Evolutionary conservation across 2,329 filamentous ascomycete species (phyloP), one percentile per base, ranked within the genome.

Genomic region (Aspergillus felis): DNA sequence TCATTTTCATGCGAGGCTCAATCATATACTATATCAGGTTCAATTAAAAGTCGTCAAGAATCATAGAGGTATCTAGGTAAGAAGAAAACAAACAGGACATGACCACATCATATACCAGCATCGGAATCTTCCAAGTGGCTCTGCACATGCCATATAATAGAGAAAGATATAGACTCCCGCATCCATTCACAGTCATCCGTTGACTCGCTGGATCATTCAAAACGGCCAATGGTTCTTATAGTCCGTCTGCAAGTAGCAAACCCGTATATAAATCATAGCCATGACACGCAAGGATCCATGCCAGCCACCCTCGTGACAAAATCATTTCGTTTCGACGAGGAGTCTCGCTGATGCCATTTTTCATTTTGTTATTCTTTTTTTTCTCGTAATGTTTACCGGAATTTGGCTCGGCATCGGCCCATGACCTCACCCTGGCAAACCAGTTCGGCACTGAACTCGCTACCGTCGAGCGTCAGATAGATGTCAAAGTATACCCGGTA

Each of bases 401-500:
- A 97, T 72, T 92, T 86, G 58, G 93, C 90, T 62, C 92, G 88
- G 84, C 93, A 97, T 63, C 93, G 87, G 64, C 94, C 94, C 94
- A 97, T 99, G 64, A 99, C 92, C 76, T 97, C 94, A 70, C 94
- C 94, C 76, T 99, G 94, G 79, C 94, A 99, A n/a, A 97, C 93
- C 42, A 99, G 81, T 79, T 97, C 94, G 54, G 94, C 94, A 67
- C 94, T 97, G 81, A 99, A 97, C 75, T 99, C 94, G 53, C 91
- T 96, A 24, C 94, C 94, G 70, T 99, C 94, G 17, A 99, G 87
- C 0, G 94, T 97, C 64, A 99, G 85, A 76, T 96, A 95, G 57
- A 85, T 84, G 64, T 84, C 82, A 65, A 85, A 84, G 73, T 84
- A 84, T 49, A 85, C 82, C 62, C 91, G 87, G 81, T 96, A 96